Evolutionary conservation across 2,329 filamentous ascomycete genomes (phyloP), one percentile per base, ranked within the genome.

Genomic region (Colletotrichum scovillei): DNA sequence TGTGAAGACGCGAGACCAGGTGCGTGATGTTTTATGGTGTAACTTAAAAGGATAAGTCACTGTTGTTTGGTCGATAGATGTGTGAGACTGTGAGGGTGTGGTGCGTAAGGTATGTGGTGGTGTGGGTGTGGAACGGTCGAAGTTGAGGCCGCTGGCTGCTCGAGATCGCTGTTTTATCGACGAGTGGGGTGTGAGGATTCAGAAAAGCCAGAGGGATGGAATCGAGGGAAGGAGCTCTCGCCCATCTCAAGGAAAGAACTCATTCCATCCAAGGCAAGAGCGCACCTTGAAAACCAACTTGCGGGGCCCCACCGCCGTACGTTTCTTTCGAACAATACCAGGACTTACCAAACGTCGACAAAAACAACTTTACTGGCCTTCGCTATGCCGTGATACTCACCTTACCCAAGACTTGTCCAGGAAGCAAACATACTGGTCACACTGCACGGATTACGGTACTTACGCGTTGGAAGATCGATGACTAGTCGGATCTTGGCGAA

Each of bases 381-480:
- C 26, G 28, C 62, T 26, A 24, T 30, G 35, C 30, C 30, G 28
- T 19, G 46, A 63, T 63, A 69, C 69, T 62, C 24, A 63, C 69
- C 52, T 30, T 30, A 30, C 35, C 35, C 64, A 69, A 69, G 62
- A 63, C 69, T 74, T 73, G 69, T 74, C 69, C 69, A 66, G 46
- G 55, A 65, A 56, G 24, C 14, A 22, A 22, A 42, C 32, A 56
- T 12, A 65, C 24, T 28, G 53, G 53, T 24, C 24, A 12, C 30
- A 64, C 42, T 19, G 24, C 19, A 38, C 12, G 11, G 42, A 55
- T 16, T 19, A 42, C 19, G 22, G 24, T 59, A 95, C 94, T 91
- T 91, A 97, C 94, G 92, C 91, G 81, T 94, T 93, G 63, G 90
- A 92, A 60, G 93, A 91, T 69, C 94, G 89, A 79, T 94, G 93